Base-by-base conservation (phyloP, 2,329 filamentous ascomycete genomes). In the Fonsecaea monophora region DNA sequence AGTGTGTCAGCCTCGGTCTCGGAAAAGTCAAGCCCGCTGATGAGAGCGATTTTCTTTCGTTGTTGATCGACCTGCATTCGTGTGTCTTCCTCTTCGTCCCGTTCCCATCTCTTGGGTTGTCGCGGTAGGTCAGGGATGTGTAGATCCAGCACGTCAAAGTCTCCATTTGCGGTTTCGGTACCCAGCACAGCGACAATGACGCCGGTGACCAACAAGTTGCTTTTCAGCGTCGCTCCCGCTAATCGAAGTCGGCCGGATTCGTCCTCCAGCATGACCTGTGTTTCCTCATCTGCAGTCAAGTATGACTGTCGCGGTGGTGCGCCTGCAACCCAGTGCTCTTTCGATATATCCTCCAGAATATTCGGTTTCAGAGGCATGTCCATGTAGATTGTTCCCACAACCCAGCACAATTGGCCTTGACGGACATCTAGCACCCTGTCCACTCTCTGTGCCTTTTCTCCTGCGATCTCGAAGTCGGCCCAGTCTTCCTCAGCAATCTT, bases 331-430 rank as follows among this genome's bases (percentile, higher is more conserved):
- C 92, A 97, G 76, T 94, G 91, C 90, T 97, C 94, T 79, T 96
- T 96, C 48, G 92, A 90, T 50, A 99, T 91, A 74, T 99, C 95
- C 67, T 97, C 94, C 38, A 99, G 82, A 77, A 99, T 94, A 75
- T 96, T 96, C 0, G 96, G 95, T 81, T 99, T 99, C 74, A 97
- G 79, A 2, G 91, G 87, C 92, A 99, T 94, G 70, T 98, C 92
- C 90, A 98, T 96, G 78, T 96, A 99, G 37, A 98, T 88, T 0
- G 95, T 99, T 15, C 96, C 95, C 0, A 90, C 86, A 15, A 99
- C 91, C 93, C 94, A 99, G 81, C 94, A 98, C 40, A 98, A 83
- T 80, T 97, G 89, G 70, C 95, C 95, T 81, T 98, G 95, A 68
- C 94, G 89, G 60, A 99, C 95, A 79, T 99, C 94, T 35, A 99